phyloP scores from a whole-genome alignment of 495 filamentous ascomycete species.

The Hypomontagnella submonticulosa region DNA sequence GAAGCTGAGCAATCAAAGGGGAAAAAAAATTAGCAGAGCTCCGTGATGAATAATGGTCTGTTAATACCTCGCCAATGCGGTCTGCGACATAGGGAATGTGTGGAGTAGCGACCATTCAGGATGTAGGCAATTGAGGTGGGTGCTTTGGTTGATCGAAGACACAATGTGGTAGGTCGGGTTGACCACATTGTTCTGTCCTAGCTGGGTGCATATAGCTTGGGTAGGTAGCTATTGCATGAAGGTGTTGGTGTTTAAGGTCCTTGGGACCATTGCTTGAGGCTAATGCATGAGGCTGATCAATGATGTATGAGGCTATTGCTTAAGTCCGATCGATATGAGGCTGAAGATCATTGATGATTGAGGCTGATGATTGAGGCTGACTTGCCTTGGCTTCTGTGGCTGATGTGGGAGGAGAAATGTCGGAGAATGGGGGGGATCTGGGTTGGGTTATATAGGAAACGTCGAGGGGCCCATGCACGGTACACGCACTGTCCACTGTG shows the following conservation, averaged over 20 bases:
- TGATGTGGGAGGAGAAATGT: too few relatives aligned
- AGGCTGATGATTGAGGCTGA: too few relatives aligned
- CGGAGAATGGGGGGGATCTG: too few relatives aligned
- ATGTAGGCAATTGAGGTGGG: slow-evolving; percentile 11
- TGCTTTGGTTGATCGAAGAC: slow-evolving; percentile 25
- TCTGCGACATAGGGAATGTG: slow-evolving; percentile 17
- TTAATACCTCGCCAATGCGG: slow-evolving; percentile 32
- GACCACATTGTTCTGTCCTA: slow-evolving; percentile 40
- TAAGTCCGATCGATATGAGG: too few relatives aligned
- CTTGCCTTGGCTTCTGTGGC: too few relatives aligned
- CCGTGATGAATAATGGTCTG: slow-evolving; percentile 7
- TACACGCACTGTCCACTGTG: too few relatives aligned
- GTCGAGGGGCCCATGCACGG: too few relatives aligned
- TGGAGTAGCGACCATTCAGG: slow-evolving; percentile 9
- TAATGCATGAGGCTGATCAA: too few relatives aligned
- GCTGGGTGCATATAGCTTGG: background rate
- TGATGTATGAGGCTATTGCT: too few relatives aligned
- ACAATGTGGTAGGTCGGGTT: slow-evolving; percentile 31
- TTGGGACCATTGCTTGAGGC: too few relatives aligned
- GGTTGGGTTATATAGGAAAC: too few relatives aligned
- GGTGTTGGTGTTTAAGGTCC: slow-evolving; percentile 10
- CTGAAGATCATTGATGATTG: too few relatives aligned
- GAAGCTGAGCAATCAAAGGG: slow-evolving; percentile 9
- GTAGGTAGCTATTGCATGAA: slow-evolving; percentile 2
- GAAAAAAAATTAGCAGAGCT: slow-evolving; percentile 16